phyloP scores from a whole-genome alignment of 2,329 filamentous ascomycete genomes.

The Ceratocystis papillata region DNA sequence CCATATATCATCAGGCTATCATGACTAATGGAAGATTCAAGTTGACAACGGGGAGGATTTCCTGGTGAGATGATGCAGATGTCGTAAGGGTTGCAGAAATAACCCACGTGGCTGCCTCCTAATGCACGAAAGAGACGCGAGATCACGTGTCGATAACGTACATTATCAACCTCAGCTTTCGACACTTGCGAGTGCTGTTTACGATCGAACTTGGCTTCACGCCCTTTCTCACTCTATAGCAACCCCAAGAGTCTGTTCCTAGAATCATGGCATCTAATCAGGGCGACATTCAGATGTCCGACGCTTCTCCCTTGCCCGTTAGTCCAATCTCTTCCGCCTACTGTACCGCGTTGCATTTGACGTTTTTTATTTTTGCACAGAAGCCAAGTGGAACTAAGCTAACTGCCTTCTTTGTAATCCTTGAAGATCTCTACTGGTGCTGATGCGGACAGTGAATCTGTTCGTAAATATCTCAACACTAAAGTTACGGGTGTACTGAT shows the following conservation, averaged over 20 bases:
- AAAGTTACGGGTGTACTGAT: slow-evolving; percentile 58
- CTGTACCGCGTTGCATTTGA: background rate
- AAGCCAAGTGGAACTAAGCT: slow-evolving; percentile 4
- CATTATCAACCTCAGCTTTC: background rate
- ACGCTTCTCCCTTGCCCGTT: slow-evolving; percentile 18
- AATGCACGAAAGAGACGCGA: background rate
- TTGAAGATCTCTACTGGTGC: slow-evolving; percentile 42
- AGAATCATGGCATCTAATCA: slow-evolving; percentile 16
- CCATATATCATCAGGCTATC: background rate
- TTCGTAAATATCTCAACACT: slow-evolving; percentile 59
- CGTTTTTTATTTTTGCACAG: background rate
- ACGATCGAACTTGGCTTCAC: background rate
- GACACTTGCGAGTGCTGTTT: no score
- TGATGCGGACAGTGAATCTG: slow-evolving; percentile 49
- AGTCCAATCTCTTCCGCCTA: background rate
- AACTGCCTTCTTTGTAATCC: slow-evolving; percentile 26
- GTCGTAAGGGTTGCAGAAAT: background rate
- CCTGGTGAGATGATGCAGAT: background rate
- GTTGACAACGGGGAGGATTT: background rate
- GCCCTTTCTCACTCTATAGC: background rate
- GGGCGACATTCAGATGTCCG: slow-evolving; percentile 21
- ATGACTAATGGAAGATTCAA: background rate
- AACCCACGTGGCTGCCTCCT: background rate
- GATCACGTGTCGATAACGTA: slow-evolving; percentile 9
- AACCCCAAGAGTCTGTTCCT: background rate